Evolutionary conservation across 108 stramenopile genomes (phyloP), one percentile per base, ranked within the genome.

Genomic region (Cyclotella cryptica): DNA sequence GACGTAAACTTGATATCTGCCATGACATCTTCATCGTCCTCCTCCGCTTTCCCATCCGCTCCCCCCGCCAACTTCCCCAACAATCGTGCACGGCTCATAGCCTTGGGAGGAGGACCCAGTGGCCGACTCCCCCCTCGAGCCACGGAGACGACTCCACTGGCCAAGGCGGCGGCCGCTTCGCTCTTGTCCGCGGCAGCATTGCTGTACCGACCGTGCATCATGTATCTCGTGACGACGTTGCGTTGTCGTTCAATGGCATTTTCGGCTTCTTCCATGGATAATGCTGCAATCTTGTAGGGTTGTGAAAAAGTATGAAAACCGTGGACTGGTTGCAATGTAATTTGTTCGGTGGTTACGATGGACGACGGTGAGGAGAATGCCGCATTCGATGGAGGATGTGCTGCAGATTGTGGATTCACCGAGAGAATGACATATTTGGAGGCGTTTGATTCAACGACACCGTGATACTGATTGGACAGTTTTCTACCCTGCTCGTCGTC

Each of bases 1-100:
- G 83, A 72, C 12, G 77, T 66, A 85, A 84, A 95, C 35, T 80
- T 72, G 55, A 95, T 60, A 74, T 95, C 94, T 13, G 81, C 85
- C 94, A 95, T 95, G 63, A 95, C 77, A 85, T 95, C 94, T 66
- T 93, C 92, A 4, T 86, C 88, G 13, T 90, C 92, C 57, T 89
- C 93, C 13, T 77, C 85, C 13, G 66, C 87, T 8, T 74, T 82
- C 57, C 47, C 59, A 17, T 41, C 45, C 22, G 28, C 44, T n/a
- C 69, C 60, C 0, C 71, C 73, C 43, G 69, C 66, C 39, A 92
- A 70, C 72, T 85, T 86, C 17, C 89, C 91, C 70, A 92, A 70
- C 55, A 92, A 66, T 21, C 91, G 75, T 12, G 83, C 80, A 51
- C 81, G 76, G 62, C 78, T 79, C 71, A 83, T 78, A 15, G 78